These are phyloP conservation scores for Geotrichum reessii DNA, from an alignment of 1,139 yeast species.

Conservation along the genomic window DNA sequence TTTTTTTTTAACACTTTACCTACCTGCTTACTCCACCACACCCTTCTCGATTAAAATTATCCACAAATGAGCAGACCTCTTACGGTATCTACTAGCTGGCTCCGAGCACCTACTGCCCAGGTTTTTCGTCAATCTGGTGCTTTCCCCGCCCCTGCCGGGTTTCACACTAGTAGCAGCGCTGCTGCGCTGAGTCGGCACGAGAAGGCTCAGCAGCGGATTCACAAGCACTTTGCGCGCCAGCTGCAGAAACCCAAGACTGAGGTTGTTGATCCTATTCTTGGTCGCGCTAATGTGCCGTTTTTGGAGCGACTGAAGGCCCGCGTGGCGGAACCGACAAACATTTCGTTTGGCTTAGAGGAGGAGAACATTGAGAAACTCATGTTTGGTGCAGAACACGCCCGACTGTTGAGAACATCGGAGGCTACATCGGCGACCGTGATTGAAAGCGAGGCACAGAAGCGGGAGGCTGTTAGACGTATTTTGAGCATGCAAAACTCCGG, in stretches of 20 bases:
- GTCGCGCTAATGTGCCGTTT: conserved; percentile 62
- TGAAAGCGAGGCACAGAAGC: conserved; percentile 50
- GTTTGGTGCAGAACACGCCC: conserved; percentile 69
- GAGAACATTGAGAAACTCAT: conserved; percentile 69
- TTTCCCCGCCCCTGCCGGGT: neutral
- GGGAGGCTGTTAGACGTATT: conserved; percentile 65
- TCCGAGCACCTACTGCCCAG: neutral
- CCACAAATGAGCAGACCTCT: conserved; percentile 1
- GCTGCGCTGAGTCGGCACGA: conserved; percentile 14
- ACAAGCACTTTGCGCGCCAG: conserved; percentile 34
- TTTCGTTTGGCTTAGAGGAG: conserved; percentile 35
- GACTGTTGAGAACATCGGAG: conserved; percentile 39
- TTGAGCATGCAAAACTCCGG: conserved; percentile 68
- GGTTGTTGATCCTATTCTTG: conserved; percentile 72
- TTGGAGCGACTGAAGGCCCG: conserved; percentile 61
- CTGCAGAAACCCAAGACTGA: conserved; percentile 31
- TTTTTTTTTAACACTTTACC: neutral
- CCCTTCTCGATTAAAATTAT: too few relatives aligned
- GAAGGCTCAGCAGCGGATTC: conserved; percentile 28
- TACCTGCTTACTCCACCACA: neutral
- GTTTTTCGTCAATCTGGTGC: neutral
- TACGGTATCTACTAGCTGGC: neutral
- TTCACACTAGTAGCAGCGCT: conserved; percentile 12
- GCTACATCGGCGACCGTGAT: neutral
- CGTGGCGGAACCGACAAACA: conserved; percentile 56